A percentile compares a stretch with the other conserved stretches of the same genome.
Conservation (phyloP, 73 alveolate species). For the Diophrys appendiculata region DNA sequence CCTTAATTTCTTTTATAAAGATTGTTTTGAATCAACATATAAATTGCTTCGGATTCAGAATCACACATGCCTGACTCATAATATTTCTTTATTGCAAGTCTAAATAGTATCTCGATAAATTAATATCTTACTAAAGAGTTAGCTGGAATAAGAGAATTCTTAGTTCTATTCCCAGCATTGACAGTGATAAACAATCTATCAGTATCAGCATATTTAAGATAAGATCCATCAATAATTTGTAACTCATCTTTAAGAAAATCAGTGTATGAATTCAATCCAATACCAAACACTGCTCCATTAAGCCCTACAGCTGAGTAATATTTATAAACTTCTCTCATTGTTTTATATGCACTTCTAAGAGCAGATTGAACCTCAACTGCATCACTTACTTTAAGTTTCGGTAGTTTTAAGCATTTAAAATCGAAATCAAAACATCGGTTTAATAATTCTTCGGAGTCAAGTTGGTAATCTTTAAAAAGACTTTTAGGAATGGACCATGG, state of each 20-base stretch:
- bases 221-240: conserved; percentile 31
- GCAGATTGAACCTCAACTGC: conserved; percentile 32
- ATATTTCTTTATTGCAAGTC: conserved; percentile 51
- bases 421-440: conserved; percentile 50
- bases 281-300: conserved; percentile 18
- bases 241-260: conserved; percentile 30
- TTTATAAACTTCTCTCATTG: conserved; percentile 32
- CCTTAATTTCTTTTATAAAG: neutral
- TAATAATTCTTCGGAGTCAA: conserved; percentile 20
- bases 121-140: conserved; percentile 62
- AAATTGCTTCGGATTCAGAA: conserved; percentile 26
- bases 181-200: conserved; percentile 50
- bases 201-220: conserved; percentile 30
- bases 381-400: conserved; percentile 21
- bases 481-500: conserved; percentile 53
- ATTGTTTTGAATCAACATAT: conserved; percentile 27
- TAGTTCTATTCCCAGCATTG: conserved; percentile 29
- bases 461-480: conserved; percentile 43
- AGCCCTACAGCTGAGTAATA: conserved; percentile 30
- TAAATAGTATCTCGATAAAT: conserved; percentile 43
- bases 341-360: conserved; percentile 7
- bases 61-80: conserved; percentile 20
- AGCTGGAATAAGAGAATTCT: conserved; percentile 57
- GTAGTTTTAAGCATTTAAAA: conserved; percentile 33
- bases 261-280: conserved; percentile 31